These are phyloP conservation scores for Alternaria burnsii DNA, from an alignment of 2,329 filamentous ascomycete genomes.

Conservation along the genomic window DNA sequence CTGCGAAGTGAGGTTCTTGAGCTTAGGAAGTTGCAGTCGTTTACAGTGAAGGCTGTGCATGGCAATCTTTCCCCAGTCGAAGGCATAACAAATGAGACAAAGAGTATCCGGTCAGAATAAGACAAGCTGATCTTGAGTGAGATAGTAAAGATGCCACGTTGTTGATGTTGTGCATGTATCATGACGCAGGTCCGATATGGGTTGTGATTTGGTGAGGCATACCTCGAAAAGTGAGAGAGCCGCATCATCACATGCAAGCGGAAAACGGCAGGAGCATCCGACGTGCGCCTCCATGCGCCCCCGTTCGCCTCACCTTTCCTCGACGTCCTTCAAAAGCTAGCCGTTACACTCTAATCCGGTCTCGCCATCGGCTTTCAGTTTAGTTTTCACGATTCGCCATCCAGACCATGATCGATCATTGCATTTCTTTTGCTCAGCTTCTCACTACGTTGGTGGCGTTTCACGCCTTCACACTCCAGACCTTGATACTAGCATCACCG, in stretches of 20 bases:
- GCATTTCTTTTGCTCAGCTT: not conserved
- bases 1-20: not conserved
- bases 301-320: constrained; percentile 14
- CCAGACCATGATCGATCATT: constrained; percentile 1
- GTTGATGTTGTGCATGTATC: not conserved
- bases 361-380: too few species aligned
- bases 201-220: not conserved
- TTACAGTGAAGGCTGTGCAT: not conserved
- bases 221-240: not conserved
- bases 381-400: not conserved
- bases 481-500: constrained; percentile 88
- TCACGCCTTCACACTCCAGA: constrained; percentile 68
- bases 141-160: not conserved
- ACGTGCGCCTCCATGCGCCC: constrained; percentile 11
- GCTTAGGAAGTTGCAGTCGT: not conserved
- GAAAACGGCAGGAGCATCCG: constrained; percentile 4
- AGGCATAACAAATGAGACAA: not conserved
- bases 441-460: not conserved
- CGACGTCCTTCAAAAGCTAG: constrained; percentile 1
- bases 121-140: not conserved
- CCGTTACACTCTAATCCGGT: not conserved
- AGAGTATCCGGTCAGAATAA: not conserved
- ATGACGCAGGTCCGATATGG: not conserved
- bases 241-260: constrained; percentile 9
- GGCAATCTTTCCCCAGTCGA: not conserved